Base-by-base conservation (phyloP, 2,329 filamentous ascomycete species). In the Botryotinia convoluta region DNA sequence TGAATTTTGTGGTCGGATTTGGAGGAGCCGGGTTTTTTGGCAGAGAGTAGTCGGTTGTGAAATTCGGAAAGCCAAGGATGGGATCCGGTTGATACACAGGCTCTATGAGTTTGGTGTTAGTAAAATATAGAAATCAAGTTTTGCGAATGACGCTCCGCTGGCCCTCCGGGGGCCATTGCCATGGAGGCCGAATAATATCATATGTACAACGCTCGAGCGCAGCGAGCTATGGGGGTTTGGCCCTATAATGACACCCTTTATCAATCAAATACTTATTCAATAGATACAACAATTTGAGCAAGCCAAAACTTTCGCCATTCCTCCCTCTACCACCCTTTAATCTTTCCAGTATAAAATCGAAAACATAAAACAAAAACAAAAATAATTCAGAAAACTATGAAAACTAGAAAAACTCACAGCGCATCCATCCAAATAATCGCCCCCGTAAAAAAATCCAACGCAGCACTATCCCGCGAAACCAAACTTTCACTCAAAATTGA, bases 51-150 rank as follows among this genome's bases (percentile, higher is more conserved):
- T 48, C 39, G 44, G 12, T 60, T 59, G 32, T 75, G 75, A 70
- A 72, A 74, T 35, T 44, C 86, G 83, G 45, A 77, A 74, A 85
- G 85, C 77, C 86, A 86, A 10, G 73, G 71, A 29, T 72, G 74
- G 62, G 75, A 75, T n/a, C 71, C 60, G 18, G 84, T 82, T 0
- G 84, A 71, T 32, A 86, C 85, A 73, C 85, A 84, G 26, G 86
- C 83, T 86, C 60, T 74, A 63, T 67, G 14, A 74, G 3, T 39
- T 65, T 7, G 54, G 42, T 26, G 61, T 62, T 14, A 54, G 65
- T 22, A 37, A 32, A 6, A 0, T 26, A 10, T 26, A 4, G 7
- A 4, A 4, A 57, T 7, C 3, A 18, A 18, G 0, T 8, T 32
- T 48, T 57, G n/a, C 7, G 6, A 18, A 57, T 57, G 14, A 57